Evolutionary conservation across 2,329 filamentous ascomycete genomes (phyloP).

Genomic region (Scleromitrula shiraiana): DNA sequence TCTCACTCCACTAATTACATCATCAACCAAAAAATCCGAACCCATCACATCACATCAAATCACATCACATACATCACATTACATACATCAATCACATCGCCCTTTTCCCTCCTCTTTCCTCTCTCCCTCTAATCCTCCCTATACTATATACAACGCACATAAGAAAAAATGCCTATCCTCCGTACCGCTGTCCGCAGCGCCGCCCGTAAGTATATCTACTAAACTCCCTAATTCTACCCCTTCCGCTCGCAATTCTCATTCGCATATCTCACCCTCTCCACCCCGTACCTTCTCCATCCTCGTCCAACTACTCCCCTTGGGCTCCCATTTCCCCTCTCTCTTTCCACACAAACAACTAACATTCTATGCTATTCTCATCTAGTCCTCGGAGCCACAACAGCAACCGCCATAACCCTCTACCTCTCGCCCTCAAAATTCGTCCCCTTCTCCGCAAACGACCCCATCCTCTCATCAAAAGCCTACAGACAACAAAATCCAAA

Average conservation of each 20-base stretch:
- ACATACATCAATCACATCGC: neutral
- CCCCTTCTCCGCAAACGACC: slow-evolving; percentile 50
- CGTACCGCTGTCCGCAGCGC: too few relatives aligned
- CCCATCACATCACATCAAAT: too few relatives aligned
- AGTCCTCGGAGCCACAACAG: too few relatives aligned
- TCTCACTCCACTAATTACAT: too few relatives aligned
- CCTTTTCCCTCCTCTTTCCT: neutral
- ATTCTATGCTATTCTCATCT: too few relatives aligned
- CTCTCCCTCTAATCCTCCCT: neutral
- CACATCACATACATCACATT: neutral
- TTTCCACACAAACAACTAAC: neutral
- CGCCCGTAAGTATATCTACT: too few relatives aligned
- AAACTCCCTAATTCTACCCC: neutral
- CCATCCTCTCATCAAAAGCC: slow-evolving; percentile 49
- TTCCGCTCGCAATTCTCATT: neutral
- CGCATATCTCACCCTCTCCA: neutral
- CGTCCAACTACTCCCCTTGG: neutral
- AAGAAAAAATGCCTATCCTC: too few relatives aligned
- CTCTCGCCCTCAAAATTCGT: slow-evolving; percentile 32
- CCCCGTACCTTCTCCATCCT: neutral
- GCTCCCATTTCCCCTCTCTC: neutral
- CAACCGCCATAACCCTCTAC: too few relatives aligned
- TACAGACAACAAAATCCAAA: slow-evolving; percentile 55
- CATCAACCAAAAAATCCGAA: too few relatives aligned
- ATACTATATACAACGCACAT: too few relatives aligned